Percentiles rank a stretch among this genome's conserved stretches.
These are phyloP conservation scores for Zarea fungicola DNA, from an alignment of 2,329 filamentous ascomycete species.

Conservation along the genomic window DNA sequence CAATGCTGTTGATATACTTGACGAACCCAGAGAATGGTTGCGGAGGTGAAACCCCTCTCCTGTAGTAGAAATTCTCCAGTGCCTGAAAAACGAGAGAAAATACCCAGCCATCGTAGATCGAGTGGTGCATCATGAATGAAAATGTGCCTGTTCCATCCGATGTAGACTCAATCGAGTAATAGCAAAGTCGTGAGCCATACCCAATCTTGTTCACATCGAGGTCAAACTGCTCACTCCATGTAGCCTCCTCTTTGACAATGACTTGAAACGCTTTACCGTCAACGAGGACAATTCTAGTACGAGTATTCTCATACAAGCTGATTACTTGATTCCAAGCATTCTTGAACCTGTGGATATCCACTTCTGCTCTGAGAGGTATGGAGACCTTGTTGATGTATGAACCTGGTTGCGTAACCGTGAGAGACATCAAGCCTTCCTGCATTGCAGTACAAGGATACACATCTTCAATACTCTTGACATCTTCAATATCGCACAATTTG, in stretches of 20 bases:
- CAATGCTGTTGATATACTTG: not conserved
- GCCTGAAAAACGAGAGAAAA: not conserved
- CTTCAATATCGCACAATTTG: conserved; percentile 13
- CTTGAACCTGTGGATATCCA: conserved; percentile 16
- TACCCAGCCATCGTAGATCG: conserved; percentile 1
- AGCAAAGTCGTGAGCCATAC: not conserved
- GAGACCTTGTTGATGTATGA: conserved; percentile 18
- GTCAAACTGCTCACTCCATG: not conserved
- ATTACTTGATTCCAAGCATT: conserved; percentile 17
- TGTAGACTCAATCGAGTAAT: not conserved
- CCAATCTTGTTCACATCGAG: not conserved
- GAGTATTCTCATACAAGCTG: conserved; percentile 14
- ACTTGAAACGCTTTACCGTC: conserved; percentile 12
- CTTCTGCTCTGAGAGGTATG: conserved; percentile 6
- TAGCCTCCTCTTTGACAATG: conserved; percentile 14
- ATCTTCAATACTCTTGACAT: conserved; percentile 27
- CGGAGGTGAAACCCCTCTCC: not conserved
- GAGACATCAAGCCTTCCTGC: conserved; percentile 33
- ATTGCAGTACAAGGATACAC: conserved; percentile 24
- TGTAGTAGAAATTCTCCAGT: not conserved
- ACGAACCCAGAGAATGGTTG: not conserved
- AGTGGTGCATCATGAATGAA: not conserved
- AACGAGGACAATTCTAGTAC: conserved; percentile 18
- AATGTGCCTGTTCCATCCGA: not conserved
- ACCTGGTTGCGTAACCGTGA: conserved; percentile 25